These are phyloP conservation scores for Ophiorrhiza pumila DNA, from an alignment of 257 asterid genomes.

Conservation along the genomic window DNA sequence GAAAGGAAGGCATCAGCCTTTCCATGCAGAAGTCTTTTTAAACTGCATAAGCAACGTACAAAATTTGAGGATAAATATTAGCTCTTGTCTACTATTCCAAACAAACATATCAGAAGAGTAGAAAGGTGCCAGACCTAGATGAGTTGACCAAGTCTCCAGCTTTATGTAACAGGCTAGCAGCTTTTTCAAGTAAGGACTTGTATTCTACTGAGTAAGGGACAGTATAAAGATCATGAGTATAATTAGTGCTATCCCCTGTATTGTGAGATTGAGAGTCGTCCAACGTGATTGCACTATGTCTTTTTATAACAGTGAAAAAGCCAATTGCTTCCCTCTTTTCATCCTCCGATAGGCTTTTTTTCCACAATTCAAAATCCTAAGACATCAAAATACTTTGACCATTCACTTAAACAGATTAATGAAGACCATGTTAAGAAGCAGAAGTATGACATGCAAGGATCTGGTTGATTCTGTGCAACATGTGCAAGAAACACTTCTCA, in stretches of 20 bases:
- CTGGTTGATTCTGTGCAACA: background rate
- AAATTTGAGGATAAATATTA: background rate
- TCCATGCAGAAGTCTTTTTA: constrained; percentile 78
- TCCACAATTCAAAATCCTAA: constrained; percentile 91
- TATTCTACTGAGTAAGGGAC: constrained; percentile 86
- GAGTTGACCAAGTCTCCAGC: constrained; percentile 77
- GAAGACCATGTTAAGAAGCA: background rate
- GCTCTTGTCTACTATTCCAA: background rate
- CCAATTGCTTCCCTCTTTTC: constrained; percentile 72
- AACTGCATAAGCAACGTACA: constrained; percentile 50
- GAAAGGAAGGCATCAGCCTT: constrained; percentile 91
- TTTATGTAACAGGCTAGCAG: constrained; percentile 65
- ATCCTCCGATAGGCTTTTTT: constrained; percentile 68
- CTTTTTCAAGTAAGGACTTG: constrained; percentile 55
- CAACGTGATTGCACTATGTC: constrained; percentile 59
- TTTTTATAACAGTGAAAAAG: constrained; percentile 80
- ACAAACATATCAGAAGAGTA: constrained; percentile 1
- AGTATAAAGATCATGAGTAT: constrained; percentile 57
- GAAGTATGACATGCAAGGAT: constrained; percentile 6
- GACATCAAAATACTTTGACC: constrained; percentile 13
- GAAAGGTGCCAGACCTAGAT: constrained; percentile 44
- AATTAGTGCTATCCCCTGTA: constrained; percentile 23
- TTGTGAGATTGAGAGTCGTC: constrained; percentile 38
- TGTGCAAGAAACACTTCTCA: constrained; percentile 12
- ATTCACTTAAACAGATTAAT: constrained; percentile 2